These are phyloP conservation scores for Phytopythium aichiense DNA, from an alignment of 352 stramenopile species.

Conservation along the genomic window DNA sequence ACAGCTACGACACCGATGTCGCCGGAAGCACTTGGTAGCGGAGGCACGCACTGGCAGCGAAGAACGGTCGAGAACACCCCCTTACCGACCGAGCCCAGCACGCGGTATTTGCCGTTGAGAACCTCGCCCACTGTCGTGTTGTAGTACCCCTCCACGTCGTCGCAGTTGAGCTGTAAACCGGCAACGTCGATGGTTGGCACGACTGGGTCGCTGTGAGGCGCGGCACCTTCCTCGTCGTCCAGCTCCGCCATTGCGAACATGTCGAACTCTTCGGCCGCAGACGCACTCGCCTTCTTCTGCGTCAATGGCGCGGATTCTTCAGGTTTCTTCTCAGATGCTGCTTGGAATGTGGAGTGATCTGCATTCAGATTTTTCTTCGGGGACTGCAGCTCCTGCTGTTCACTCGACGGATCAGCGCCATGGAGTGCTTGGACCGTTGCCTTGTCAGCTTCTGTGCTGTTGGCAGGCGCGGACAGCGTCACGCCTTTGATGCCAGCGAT, in stretches of 20 bases:
- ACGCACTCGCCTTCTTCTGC: conserved; percentile 10
- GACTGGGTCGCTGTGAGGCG: conserved; percentile 19
- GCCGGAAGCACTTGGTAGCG: conserved; percentile 14
- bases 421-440: conserved; percentile 5
- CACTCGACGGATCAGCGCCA: background rate
- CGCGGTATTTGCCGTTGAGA: conserved; percentile 89
- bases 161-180: conserved; percentile 87
- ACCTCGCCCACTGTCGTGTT: conserved; percentile 93
- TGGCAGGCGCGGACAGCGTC: conserved; percentile 3
- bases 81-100: conserved; percentile 94
- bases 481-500: conserved; percentile 64
- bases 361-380: background rate
- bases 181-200: conserved; percentile 33
- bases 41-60: conserved; percentile 82
- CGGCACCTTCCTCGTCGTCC: conserved; percentile 31
- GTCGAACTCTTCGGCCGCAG: conserved; percentile 71
- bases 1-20: conserved; percentile 54
- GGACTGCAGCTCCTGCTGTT: conserved; percentile 5
- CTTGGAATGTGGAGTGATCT: background rate
- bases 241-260: conserved; percentile 83
- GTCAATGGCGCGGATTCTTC: conserved; percentile 4
- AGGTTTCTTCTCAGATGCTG: conserved; percentile 1
- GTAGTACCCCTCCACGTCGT: conserved; percentile 98
- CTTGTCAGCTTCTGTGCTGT: background rate
- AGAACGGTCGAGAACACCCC: conserved; percentile 98